Base-by-base conservation (phyloP, 495 filamentous ascomycete genomes). In the Physcia stellaris region DNA sequence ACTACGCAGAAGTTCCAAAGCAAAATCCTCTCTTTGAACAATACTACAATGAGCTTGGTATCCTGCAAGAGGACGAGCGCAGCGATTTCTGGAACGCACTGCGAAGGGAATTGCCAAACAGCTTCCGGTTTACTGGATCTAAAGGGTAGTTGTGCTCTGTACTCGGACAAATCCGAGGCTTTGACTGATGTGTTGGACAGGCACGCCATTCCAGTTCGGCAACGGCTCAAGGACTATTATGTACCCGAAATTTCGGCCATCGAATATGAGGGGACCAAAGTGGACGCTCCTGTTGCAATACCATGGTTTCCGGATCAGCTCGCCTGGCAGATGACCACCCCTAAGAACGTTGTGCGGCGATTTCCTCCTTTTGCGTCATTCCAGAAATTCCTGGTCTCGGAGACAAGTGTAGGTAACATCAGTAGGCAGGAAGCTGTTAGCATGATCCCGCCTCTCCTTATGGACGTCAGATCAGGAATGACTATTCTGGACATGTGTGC, bases 301-400 rank as follows among this genome's bases (percentile, higher is more conserved):
- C 64, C 73, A 6, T 96, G 86, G 85, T 96, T 88, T 57, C 90
- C 90, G 13, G 86, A 96, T 48, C 69, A 80, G 46, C 74, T 96
- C 41, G 92, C 88, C 16, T 98, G 88, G 81, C 80, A 71, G 41
- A 94, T 96, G 84, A 93, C 85, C 16, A 94, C 86, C 5, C 85
- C 90, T 13, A 96, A 96, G 64, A 80, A 90, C 42, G 78, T 94
- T 40, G 66, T 96, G 47, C 78, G 92, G 39, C 83, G 83, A 43
- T 92, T 90, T 56, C 71, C 80, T 4, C 92, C 92, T 2, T 98
- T 98, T 55, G 75, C 83, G 32, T 80, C 80, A 12, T 96, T 98
- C 59, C 90, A 98, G 59, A 92, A 90, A 55, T 98, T 93, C 66
- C 64, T 98, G n/a, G 90, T 98, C 17, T 87, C 86, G 19, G 90